Conservation (phyloP, 495 filamentous ascomycete genomes). For the Talaromyces wortmannii region DNA sequence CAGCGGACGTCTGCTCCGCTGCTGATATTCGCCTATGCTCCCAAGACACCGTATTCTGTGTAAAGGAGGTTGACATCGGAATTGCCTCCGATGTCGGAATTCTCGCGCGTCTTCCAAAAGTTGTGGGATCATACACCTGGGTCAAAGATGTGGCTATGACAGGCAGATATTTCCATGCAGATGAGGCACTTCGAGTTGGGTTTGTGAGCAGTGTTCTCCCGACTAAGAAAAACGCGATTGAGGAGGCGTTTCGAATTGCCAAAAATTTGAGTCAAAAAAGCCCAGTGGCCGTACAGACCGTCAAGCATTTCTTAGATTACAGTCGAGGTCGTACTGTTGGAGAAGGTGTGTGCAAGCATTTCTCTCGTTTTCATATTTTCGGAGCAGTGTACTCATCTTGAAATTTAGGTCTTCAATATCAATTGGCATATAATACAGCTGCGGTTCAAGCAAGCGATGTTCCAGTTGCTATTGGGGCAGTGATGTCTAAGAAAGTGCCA, state of each 20-base stretch:
- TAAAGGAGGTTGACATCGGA: constrained; percentile 95
- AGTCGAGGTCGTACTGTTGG: constrained; percentile 68
- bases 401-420: constrained; percentile 61
- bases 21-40: constrained; percentile 75
- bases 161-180: constrained; percentile 65
- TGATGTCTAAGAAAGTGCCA: constrained; percentile 62
- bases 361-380: neutral
- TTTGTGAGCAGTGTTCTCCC: constrained; percentile 72
- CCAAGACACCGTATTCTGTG: constrained; percentile 55
- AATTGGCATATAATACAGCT: constrained; percentile 75
- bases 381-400: constrained; percentile 10
- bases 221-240: constrained; percentile 53
- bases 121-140: constrained; percentile 71
- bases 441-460: constrained; percentile 80
- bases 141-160: constrained; percentile 85
- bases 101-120: constrained; percentile 74
- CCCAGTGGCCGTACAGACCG: constrained; percentile 85
- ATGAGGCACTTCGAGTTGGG: constrained; percentile 73
- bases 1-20: constrained; percentile 72
- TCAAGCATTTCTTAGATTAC: constrained; percentile 88
- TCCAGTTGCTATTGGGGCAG: constrained; percentile 54
- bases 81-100: constrained; percentile 92
- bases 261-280: constrained; percentile 70
- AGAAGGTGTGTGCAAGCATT: constrained; percentile 53
- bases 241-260: constrained; percentile 59